Evolutionary conservation across 116 monocot species (phyloP), one percentile per base, ranked within the genome.

Genomic region (Phalaenopsis hybrid): DNA sequence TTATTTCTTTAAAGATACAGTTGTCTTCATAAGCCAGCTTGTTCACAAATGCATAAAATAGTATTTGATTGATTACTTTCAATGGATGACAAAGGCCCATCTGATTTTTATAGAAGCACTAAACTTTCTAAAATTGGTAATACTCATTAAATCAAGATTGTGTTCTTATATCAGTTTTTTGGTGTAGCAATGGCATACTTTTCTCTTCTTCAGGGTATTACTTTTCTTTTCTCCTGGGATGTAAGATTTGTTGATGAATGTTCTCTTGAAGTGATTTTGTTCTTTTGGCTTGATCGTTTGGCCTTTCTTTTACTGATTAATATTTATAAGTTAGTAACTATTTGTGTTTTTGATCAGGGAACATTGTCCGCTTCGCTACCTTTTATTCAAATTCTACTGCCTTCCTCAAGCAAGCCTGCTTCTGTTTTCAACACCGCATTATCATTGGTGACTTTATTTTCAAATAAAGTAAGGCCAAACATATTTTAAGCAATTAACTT

Each of bases 391-490:
- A 88, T 81, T 57, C 23, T 95, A 45, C 81, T 98, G 8, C 88
- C 91, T 80, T 83, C 92, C 25, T 79, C 89, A 69, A 57, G 79
- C 43, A 93, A 89, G 80, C 88, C 90, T 76, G 80, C 87, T 82
- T 85, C 95, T 79, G 78, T 92, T 57, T 76, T 88, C 85, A 74
- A 80, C 57, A 87, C 88, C 74, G 79, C 74, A 51, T 63, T 84
- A 70, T 87, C 88, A 44, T 84, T 93, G 87, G 77, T 95, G 46
- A 93, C 87, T 70, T 90, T 89, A 61, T 87, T 79, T 86, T 84
- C 78, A 18, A 80, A 91, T 89, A 50, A 88, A 82, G 98, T 98
- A 90, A 89, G 93, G 44, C 58, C 78, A 72, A 72, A 16, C 13
- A 16, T 72, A 72, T 41, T 72, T 72, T 1, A 37, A 2, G 33